These are phyloP conservation scores for Zygosaccharomyces rouxii DNA, from an alignment of 805 yeast genomes.

Conservation along the genomic window DNA sequence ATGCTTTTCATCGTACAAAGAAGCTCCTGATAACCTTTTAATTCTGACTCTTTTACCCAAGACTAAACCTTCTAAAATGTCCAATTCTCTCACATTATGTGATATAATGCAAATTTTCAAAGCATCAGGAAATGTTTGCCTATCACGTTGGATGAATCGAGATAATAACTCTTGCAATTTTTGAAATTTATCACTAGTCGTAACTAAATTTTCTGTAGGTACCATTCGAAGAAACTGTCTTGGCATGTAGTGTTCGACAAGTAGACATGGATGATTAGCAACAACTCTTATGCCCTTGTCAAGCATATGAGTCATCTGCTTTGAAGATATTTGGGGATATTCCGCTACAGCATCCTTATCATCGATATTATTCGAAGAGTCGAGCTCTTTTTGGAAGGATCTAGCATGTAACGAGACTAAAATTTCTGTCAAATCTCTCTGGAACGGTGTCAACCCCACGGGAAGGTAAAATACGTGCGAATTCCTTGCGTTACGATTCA, in stretches of 20 bases:
- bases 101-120: constrained; percentile 46
- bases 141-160: constrained; percentile 19
- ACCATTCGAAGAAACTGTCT: constrained; percentile 63
- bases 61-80: constrained; percentile 70
- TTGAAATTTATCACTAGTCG: constrained; percentile 56
- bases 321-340: constrained; percentile 38
- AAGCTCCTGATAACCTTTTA: constrained; percentile 62
- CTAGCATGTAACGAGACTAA: constrained; percentile 41
- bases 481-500: constrained; percentile 3
- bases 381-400: constrained; percentile 27
- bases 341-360: constrained; percentile 4
- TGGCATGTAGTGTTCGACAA: constrained; percentile 77
- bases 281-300: constrained; percentile 44
- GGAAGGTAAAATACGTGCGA: constrained; percentile 34
- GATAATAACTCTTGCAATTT: constrained; percentile 45
- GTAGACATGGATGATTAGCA: constrained; percentile 61
- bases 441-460: constrained; percentile 41
- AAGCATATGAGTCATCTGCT: constrained; percentile 28
- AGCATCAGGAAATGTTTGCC: constrained; percentile 13
- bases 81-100: constrained; percentile 61
- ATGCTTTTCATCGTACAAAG: constrained; percentile 43
- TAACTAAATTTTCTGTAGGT: constrained; percentile 49
- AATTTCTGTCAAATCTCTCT: constrained; percentile 42
- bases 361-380: constrained; percentile 2
- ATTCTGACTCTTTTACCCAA: constrained; percentile 68